Evolutionary conservation across 2,329 filamentous ascomycete genomes (phyloP), one percentile per base, ranked within the genome.

Genomic region (Westerdykella aurantiaca): DNA sequence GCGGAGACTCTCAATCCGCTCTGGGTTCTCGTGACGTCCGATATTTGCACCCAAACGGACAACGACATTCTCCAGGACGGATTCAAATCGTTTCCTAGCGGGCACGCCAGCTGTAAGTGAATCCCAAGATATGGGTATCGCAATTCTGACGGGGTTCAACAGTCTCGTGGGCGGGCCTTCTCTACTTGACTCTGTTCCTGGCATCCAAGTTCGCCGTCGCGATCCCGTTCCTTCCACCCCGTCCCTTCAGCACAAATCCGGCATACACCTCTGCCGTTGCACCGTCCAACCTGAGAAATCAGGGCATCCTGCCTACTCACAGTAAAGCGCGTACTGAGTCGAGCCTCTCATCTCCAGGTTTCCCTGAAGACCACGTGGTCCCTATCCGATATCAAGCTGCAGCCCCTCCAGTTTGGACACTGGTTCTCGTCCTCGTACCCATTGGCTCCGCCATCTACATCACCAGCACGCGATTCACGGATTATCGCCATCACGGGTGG

Each of bases 401-500:
- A 2, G 85, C 89, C 0, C 88, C 90, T 1, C 90, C 90, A 0
- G 71, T 90, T 6, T 91, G 88, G 60, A 81, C 93, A 2, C 74
- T 95, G 11, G 71, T 83, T 37, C 64, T 91, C 29, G 77, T 81
- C 2, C 72, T 88, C 14, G 67, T 87, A 1, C 90, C 90, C 2
- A 78, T 89, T 51, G 84, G 82, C 44, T 72, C 80, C 1, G 85
- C 89, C 5, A 78, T 89, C 50, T 95, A 89, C 70, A 85, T 96
- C 49, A 77, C 84, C n/a, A 80, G 83, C 22, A 91, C 88, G 1
- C 85, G 91, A 10, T 97, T 85, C 78, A 89, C 84, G 47, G 84
- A 96, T 66, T 94, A 84, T 70, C 82, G 87, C 33, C 91, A 97
- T 66, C 86, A 91, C 63, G 89, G 84, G n/a, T 91, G 95, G 63